Base-by-base conservation (phyloP, 1,284 basidiomycete genomes). In the Pseudozyma hubeiensis region DNA sequence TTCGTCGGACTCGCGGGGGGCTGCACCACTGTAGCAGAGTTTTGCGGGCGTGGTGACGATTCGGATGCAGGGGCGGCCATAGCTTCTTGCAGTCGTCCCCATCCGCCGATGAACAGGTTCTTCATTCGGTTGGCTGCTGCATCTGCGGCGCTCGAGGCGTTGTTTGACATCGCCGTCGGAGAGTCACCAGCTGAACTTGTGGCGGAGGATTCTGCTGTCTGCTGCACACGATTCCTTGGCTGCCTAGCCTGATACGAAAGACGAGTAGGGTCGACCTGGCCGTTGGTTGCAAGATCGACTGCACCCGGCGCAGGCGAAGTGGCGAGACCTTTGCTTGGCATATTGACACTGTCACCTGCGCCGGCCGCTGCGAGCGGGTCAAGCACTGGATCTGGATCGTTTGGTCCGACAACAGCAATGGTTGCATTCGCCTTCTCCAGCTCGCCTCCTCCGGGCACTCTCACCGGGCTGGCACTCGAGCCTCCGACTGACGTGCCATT, bases 71-170 rank as follows among this genome's bases (percentile, higher is more conserved):
- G 72, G 14, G 71, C 53, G 11, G 63, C 62, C 62, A 77, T 73
- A 7, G 75, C 75, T 16, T 77, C 75, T 48, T 74, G 70, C 49
- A 77, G 40, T n/a, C 66, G 61, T 7, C 70, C 75, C 75, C 75
- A 77, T 7, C 75, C 75, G 16, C 75, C 75, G 34, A 77, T 67
- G 46, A 77, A 62, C 5, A 77, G 55, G 16, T 70, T 75, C 67
- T 77, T 77, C 71, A 77, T 71, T 9, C 57, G 40, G 30, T 72
- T 68, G 34, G 74, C 65, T 13, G 69, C 73, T 14, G 53, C 66
- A 39, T 64, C 67, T 4, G 72, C 66, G 2, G 63, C 71, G 33
- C 24, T 64, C 8, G 60, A 61, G 2, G 62, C 50, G 34, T 73
- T 67, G 56, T 44, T 63, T 7, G 59, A 56, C 60, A 59, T 62